phyloP scores from a whole-genome alignment of 139 green algal species.

The Nannochloris sp. region DNA sequence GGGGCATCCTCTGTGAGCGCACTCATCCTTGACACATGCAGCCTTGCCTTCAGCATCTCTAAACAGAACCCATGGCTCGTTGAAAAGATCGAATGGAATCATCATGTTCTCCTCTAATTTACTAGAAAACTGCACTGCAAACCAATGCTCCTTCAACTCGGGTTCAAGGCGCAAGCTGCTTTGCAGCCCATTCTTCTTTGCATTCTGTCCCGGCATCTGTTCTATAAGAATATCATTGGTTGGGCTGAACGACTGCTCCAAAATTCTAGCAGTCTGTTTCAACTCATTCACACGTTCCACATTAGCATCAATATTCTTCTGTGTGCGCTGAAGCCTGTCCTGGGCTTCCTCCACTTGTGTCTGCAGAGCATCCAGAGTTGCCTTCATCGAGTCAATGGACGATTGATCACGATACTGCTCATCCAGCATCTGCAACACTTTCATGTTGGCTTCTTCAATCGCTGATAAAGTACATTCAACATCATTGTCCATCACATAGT shows the following conservation, averaged over 20 bases:
- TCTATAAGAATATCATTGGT: neutral
- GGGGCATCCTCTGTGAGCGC: conserved; percentile 91
- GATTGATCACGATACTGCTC: conserved; percentile 42
- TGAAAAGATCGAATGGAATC: conserved; percentile 84
- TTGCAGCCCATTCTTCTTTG: conserved; percentile 13
- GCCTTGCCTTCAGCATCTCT: conserved; percentile 31
- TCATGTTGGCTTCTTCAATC: conserved; percentile 68
- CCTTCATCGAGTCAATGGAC: conserved; percentile 44
- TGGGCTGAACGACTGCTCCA: conserved; percentile 1
- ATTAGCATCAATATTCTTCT: conserved; percentile 54
- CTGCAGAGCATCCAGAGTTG: conserved; percentile 47
- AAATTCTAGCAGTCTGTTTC: conserved; percentile 47
- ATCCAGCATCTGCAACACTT: conserved; percentile 51
- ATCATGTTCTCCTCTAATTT: conserved; percentile 18
- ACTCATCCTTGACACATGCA: conserved; percentile 63
- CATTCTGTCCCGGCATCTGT: neutral
- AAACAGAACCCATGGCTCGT: conserved; percentile 94
- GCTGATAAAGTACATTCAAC: conserved; percentile 53
- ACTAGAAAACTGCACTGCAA: conserved; percentile 21
- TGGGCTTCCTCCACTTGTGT: conserved; percentile 47
- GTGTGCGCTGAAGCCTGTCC: conserved; percentile 34
- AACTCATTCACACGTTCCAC: conserved; percentile 59
- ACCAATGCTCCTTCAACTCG: conserved; percentile 34
- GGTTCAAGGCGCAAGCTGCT: conserved; percentile 28
- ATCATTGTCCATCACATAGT: conserved; percentile 60